Evolutionary conservation across 1,139 yeast genomes (phyloP).

Genomic region (Pichia cactophila): DNA sequence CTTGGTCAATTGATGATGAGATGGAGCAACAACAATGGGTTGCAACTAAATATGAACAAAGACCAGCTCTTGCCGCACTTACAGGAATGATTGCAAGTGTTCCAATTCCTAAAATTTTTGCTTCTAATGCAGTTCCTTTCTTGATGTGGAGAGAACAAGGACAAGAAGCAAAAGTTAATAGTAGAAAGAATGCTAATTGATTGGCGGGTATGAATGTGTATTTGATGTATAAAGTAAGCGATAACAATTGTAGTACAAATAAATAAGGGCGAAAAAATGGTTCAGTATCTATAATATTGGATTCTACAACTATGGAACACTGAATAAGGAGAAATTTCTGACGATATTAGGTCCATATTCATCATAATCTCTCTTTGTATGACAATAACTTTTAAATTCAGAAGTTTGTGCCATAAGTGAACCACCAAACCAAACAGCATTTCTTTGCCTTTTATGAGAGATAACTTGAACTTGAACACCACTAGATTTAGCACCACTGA

Average conservation of each 20-base stretch:
- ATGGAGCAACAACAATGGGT: constrained; percentile 40
- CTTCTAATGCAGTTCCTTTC: constrained; percentile 53
- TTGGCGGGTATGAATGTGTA: not conserved
- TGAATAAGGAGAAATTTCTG: constrained; percentile 89
- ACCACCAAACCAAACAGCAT: constrained; percentile 99
- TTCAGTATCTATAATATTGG: not conserved
- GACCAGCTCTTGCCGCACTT: constrained; percentile 53
- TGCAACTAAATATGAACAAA: constrained; percentile 37
- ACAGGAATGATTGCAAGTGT: constrained; percentile 54
- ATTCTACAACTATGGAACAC: constrained; percentile 53
- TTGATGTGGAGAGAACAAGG: constrained; percentile 34
- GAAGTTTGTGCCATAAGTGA: constrained; percentile 93
- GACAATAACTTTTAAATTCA: constrained; percentile 92
- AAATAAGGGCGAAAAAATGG: not conserved
- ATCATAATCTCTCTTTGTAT: constrained; percentile 94
- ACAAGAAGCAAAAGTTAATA: constrained; percentile 16
- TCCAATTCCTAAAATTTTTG: constrained; percentile 50
- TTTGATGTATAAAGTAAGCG: not conserved
- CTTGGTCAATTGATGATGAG: constrained; percentile 28
- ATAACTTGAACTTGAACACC: constrained; percentile 97
- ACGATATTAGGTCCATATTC: constrained; percentile 97
- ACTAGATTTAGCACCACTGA: constrained; percentile 78
- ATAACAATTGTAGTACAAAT: not conserved
- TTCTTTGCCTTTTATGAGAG: constrained; percentile 93
- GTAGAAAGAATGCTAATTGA: constrained; percentile 3